These are phyloP conservation scores for Biscogniauxia marginata DNA, from an alignment of 2,329 filamentous ascomycete genomes.

Conservation along the genomic window DNA sequence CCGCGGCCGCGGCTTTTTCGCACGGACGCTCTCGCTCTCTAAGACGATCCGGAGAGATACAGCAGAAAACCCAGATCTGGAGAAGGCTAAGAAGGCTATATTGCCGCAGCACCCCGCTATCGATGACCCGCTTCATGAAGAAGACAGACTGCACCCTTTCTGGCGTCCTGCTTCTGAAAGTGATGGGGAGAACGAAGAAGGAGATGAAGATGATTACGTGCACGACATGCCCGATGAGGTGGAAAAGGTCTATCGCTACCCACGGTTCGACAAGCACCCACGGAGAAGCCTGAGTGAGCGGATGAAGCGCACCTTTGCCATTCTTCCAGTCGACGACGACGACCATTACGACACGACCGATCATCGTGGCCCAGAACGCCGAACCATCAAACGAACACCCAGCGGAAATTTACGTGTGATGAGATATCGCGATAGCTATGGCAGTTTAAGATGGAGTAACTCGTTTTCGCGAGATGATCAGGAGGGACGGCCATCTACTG, in stretches of 20 bases:
- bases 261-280: constrained; percentile 49
- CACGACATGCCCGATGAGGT: constrained; percentile 33
- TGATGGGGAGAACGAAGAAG: constrained; percentile 30
- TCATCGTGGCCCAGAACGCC: constrained; percentile 45
- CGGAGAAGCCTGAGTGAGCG: constrained; percentile 45
- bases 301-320: constrained; percentile 60
- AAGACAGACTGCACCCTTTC: constrained; percentile 57
- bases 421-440: constrained; percentile 47
- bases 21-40: constrained; percentile 55
- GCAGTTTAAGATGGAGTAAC: constrained; percentile 23
- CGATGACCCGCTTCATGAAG: constrained; percentile 49
- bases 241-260: constrained; percentile 44
- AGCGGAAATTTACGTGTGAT: constrained; percentile 62
- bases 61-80: constrained; percentile 24
- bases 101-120: constrained; percentile 40
- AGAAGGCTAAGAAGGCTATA: constrained; percentile 28
- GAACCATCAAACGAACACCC: constrained; percentile 57
- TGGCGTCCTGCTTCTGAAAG: constrained; percentile 55
- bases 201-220: constrained; percentile 28
- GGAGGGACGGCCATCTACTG: constrained; percentile 37
- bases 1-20: constrained; percentile 44
- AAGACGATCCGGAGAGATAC: constrained; percentile 36
- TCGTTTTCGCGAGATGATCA: constrained; percentile 21
- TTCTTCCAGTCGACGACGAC: constrained; percentile 51
- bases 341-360: constrained; percentile 35